Evolutionary conservation across 1,284 basidiomycete species (phyloP), one percentile per base, ranked within the genome.

Genomic region (Malassezia globosa): DNA sequence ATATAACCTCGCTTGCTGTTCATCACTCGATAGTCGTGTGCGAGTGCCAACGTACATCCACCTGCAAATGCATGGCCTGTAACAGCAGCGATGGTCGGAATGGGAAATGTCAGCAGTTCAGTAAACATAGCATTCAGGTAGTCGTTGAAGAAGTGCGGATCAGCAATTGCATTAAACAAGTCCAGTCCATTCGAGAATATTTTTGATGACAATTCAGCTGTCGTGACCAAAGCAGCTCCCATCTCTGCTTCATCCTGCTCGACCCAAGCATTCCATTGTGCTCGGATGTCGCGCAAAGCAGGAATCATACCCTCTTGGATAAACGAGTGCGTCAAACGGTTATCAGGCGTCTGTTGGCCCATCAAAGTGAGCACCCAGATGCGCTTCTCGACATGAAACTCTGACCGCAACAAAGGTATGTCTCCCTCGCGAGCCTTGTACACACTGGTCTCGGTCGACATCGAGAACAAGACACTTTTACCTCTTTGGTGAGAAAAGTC

Each of bases 21-120:
- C 82, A 92, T 89, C 48, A 94, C 77, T 26, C 89, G 80, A 73
- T 87, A 92, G 72, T 95, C 89, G 70, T 87, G 92, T 4, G 78
- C 78, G 42, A 90, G 74, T 1, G 84, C 79, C 19, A 92, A 75
- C 62, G 87, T 81, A 67, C 87, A 82, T 14, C 81, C 89, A 10
- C 78, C 89, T 2, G 89, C 89, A 69, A 87, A 94, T 48, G 82
- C 83, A 66, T 94, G 89, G 0, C 89, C 89, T 66, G 90, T 92
- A 63, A 94, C 80, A 3, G 86, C 85, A 24, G 86, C 85, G 54
- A 94, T 79, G 4, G 82, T 85, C 36, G 75, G 61, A 46, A 77
- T 63, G 6, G 74, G 74, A 61, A 76, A 75, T 5, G 73, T 73
- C 41, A 76, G 56, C 13, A 74, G 56, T 29, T 73, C 75, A 71